A percentile compares a stretch with the other conserved stretches of the same genome.
Conservation (phyloP, 2,329 filamentous ascomycete species). For the Aspergillus viridinutans region DNA sequence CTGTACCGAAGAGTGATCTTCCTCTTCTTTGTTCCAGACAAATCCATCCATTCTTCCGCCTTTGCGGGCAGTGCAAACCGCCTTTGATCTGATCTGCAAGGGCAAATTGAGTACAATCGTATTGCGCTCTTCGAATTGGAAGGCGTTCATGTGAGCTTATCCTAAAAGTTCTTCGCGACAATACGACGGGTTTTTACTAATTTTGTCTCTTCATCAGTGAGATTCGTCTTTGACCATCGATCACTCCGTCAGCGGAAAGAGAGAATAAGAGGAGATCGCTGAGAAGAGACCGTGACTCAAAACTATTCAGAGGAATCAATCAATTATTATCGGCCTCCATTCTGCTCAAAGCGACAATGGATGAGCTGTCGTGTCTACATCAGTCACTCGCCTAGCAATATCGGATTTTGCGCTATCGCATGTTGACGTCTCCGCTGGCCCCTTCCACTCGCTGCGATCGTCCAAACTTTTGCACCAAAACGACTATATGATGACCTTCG, state of each 20-base stretch:
- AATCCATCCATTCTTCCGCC: background rate
- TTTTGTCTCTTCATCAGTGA: background rate
- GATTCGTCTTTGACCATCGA: background rate
- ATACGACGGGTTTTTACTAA: background rate
- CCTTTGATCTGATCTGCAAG: background rate
- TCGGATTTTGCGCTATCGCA: constrained; percentile 20
- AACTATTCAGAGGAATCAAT: background rate
- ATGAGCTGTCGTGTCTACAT: constrained; percentile 24
- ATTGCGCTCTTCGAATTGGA: background rate
- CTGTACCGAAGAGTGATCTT: background rate
- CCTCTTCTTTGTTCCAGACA: background rate
- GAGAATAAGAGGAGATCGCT: background rate
- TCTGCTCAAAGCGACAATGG: constrained; percentile 29
- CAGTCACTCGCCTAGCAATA: constrained; percentile 27
- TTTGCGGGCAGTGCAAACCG: constrained; percentile 2
- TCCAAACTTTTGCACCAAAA: constrained; percentile 9
- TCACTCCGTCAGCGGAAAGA: background rate
- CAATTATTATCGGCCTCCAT: constrained; percentile 3
- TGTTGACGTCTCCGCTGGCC: constrained; percentile 16
- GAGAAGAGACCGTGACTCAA: background rate
- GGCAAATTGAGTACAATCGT: background rate
- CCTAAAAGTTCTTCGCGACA: background rate
- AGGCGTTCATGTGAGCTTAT: background rate
- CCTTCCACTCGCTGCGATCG: constrained; percentile 9
- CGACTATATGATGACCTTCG: constrained; percentile 23